These are phyloP conservation scores for Cryptococcus amylolentus DNA, from an alignment of 1,284 basidiomycete species.

Conservation along the genomic window DNA sequence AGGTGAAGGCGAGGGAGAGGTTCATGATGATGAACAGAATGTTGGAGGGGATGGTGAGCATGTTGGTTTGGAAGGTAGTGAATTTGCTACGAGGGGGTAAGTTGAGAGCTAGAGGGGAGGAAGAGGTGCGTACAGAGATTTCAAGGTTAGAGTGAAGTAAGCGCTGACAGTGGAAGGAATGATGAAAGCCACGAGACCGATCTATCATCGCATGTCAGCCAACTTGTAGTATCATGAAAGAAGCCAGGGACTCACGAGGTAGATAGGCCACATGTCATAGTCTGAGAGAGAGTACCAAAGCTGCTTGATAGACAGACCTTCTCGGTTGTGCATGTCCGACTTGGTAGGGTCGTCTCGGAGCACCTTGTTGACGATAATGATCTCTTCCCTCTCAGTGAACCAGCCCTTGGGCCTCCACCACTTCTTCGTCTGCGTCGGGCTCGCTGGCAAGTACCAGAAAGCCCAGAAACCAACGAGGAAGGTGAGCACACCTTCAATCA, in stretches of 20 bases:
- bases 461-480: slow-evolving; percentile 40
- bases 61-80: slow-evolving; percentile 59
- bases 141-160: slow-evolving; percentile 59
- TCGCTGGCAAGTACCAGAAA: slow-evolving; percentile 41
- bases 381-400: slow-evolving; percentile 48
- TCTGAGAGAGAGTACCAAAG: slow-evolving; percentile 57
- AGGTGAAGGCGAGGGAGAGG: slow-evolving; percentile 17
- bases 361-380: slow-evolving; percentile 53
- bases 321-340: slow-evolving; percentile 63
- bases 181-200: slow-evolving; percentile 29
- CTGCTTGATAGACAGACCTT: slow-evolving; percentile 58
- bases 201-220: slow-evolving; percentile 38
- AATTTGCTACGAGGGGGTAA: slow-evolving; percentile 61
- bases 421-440: slow-evolving; percentile 43
- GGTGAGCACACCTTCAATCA: slow-evolving; percentile 22
- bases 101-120: slow-evolving; percentile 54
- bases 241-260: slow-evolving; percentile 11
- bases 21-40: slow-evolving; percentile 51
- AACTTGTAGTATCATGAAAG: not conserved
- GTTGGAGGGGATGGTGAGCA: slow-evolving; percentile 55
- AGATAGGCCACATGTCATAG: slow-evolving; percentile 57
- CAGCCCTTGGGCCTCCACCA: slow-evolving; percentile 40
- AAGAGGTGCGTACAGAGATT: slow-evolving; percentile 43
- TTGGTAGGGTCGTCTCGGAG: slow-evolving; percentile 32
- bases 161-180: slow-evolving; percentile 32